Evolutionary conservation across 345 rosid genomes (phyloP).

Genomic region (Chamaenerion angustifolium): DNA sequence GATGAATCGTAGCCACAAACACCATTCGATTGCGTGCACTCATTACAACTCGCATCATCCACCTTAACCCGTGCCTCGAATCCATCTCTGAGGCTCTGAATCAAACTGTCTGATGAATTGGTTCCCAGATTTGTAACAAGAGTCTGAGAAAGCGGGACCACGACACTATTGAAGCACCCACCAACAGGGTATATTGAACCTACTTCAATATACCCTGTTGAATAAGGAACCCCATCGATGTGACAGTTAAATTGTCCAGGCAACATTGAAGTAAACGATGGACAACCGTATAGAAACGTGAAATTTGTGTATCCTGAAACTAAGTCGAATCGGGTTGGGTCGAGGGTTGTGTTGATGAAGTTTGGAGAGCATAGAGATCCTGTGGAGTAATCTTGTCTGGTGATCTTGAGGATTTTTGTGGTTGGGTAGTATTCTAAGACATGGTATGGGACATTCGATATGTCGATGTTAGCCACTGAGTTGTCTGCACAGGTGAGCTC

Average conservation of each 20-base stretch:
- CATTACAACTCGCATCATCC: neutral
- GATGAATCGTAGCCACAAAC: conserved; percentile 5
- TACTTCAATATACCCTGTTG: neutral
- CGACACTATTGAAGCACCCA: conserved; percentile 6
- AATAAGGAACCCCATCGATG: neutral
- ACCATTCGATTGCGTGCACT: neutral
- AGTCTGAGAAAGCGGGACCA: conserved; percentile 3
- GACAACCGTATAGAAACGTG: conserved; percentile 13
- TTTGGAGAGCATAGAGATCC: conserved; percentile 10
- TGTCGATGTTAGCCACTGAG: conserved; percentile 4
- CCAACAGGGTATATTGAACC: conserved; percentile 6
- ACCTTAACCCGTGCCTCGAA: neutral
- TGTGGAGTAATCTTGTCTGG: conserved; percentile 9
- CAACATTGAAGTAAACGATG: neutral
- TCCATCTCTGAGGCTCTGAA: neutral
- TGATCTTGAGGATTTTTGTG: neutral
- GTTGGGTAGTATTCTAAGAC: conserved; percentile 1
- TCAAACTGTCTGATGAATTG: neutral
- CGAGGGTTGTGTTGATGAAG: conserved; percentile 12
- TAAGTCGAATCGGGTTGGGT: conserved; percentile 4
- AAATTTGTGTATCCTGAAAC: conserved; percentile 1
- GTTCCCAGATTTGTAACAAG: neutral
- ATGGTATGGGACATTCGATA: conserved; percentile 5
- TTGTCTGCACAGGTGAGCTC: conserved; percentile 11
- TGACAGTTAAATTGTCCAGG: conserved; percentile 1